These are phyloP conservation scores for Paecilomyces niveus DNA, from an alignment of 2,329 filamentous ascomycete genomes.

Conservation along the genomic window DNA sequence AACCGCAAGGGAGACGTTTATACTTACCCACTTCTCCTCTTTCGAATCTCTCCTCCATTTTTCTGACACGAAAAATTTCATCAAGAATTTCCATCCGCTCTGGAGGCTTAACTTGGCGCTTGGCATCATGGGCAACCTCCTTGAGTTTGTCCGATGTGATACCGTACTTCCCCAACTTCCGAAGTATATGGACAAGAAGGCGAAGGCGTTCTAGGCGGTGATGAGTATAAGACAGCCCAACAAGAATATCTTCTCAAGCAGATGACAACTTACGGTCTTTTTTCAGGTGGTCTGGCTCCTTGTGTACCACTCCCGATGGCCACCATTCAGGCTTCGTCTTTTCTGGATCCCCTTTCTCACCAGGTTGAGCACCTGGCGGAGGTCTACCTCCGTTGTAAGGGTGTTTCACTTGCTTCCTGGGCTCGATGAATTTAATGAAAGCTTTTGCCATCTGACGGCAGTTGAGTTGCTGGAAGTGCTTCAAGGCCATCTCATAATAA, in stretches of 20 bases:
- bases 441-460: slow-evolving; percentile 39
- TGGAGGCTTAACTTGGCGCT: slow-evolving; percentile 28
- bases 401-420: slow-evolving; percentile 41
- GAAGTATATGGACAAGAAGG: slow-evolving; percentile 34
- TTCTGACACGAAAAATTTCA: slow-evolving; percentile 34
- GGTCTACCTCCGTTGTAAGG: slow-evolving; percentile 43
- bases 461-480: slow-evolving; percentile 39
- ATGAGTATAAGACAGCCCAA: neutral
- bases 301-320: slow-evolving; percentile 39
- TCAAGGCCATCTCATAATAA: slow-evolving; percentile 36
- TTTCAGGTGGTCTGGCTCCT: slow-evolving; percentile 42
- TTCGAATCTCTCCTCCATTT: slow-evolving; percentile 34
- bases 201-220: slow-evolving; percentile 24
- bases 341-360: slow-evolving; percentile 34
- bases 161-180: slow-evolving; percentile 26
- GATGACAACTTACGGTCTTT: slow-evolving; percentile 34
- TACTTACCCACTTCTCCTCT: slow-evolving; percentile 34
- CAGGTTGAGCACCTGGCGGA: slow-evolving; percentile 24
- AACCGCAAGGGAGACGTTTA: neutral
- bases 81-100: slow-evolving; percentile 31
- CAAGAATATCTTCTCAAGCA: neutral
- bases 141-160: slow-evolving; percentile 33
- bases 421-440: slow-evolving; percentile 42
- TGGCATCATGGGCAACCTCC: slow-evolving; percentile 33
- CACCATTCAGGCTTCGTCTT: slow-evolving; percentile 41